phyloP scores from a whole-genome alignment of 768 basidiomycete species.

The Tephrocybe sp. region DNA sequence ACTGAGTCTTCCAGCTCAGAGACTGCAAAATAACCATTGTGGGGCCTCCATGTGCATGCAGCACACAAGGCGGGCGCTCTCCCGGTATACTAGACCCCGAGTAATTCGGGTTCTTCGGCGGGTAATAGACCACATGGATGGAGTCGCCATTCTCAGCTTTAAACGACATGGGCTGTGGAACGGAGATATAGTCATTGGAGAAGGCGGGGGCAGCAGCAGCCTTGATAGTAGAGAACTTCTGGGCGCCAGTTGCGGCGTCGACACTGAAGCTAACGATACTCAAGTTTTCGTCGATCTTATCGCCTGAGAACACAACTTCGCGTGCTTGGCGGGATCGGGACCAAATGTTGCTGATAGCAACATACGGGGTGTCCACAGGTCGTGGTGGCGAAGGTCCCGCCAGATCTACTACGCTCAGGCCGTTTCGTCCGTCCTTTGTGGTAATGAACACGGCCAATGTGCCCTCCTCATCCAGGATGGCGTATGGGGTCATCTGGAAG shows the following conservation, averaged over 20 bases:
- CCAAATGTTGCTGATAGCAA: constrained; percentile 36
- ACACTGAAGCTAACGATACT: constrained; percentile 38
- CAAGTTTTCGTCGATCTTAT: constrained; percentile 36
- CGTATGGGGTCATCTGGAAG: constrained; percentile 49
- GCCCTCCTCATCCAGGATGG: constrained; percentile 37
- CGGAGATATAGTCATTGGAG: constrained; percentile 41
- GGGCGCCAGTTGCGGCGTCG: constrained; percentile 17
- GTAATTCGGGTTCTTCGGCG: constrained; percentile 66
- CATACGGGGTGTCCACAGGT: constrained; percentile 41
- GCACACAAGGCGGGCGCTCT: constrained; percentile 68
- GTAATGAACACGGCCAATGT: constrained; percentile 38
- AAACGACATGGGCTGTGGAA: constrained; percentile 49
- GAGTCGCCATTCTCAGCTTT: constrained; percentile 31
- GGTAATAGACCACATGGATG: constrained; percentile 65
- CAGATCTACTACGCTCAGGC: constrained; percentile 41
- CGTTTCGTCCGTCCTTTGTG: constrained; percentile 38
- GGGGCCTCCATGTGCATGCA: constrained; percentile 74
- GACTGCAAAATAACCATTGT: constrained; percentile 48
- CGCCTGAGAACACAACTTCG: constrained; percentile 44
- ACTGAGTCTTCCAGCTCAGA: constrained; percentile 56
- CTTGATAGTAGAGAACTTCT: constrained; percentile 20
- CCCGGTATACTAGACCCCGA: constrained; percentile 41
- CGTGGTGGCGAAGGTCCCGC: constrained; percentile 23
- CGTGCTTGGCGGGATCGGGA: constrained; percentile 27
- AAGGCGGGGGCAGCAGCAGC: constrained; percentile 20